phyloP scores from a whole-genome alignment of 495 filamentous ascomycete species.

The Talaromyces thailandensis region DNA sequence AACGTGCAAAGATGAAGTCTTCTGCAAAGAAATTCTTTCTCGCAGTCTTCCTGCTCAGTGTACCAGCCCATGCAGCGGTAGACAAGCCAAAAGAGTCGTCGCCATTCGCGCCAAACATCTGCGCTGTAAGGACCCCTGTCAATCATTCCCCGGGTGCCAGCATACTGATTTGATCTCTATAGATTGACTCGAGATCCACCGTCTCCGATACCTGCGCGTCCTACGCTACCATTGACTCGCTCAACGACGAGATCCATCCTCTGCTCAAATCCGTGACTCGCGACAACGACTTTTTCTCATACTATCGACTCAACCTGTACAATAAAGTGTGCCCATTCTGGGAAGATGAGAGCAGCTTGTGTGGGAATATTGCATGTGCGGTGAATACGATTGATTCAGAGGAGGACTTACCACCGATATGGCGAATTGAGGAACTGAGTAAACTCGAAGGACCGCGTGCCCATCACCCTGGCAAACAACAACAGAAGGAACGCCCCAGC shows the following conservation, averaged over 20 bases:
- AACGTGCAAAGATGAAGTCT: slow-evolving; percentile 46
- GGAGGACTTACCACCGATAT: slow-evolving; percentile 82
- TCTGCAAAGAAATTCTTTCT: slow-evolving; percentile 64
- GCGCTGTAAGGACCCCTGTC: slow-evolving; percentile 47
- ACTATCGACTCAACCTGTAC: slow-evolving; percentile 95
- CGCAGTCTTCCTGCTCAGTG: slow-evolving; percentile 65
- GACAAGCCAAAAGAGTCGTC: slow-evolving; percentile 29
- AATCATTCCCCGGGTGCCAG: slow-evolving; percentile 5
- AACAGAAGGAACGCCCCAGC: slow-evolving; percentile 57
- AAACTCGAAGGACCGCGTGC: slow-evolving; percentile 90
- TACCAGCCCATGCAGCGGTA: slow-evolving; percentile 32
- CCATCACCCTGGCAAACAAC: slow-evolving; percentile 67
- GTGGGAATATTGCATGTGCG: slow-evolving; percentile 93
- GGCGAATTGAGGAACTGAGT: slow-evolving; percentile 85
- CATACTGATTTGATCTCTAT: slow-evolving; percentile 6
- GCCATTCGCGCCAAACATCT: slow-evolving; percentile 42
- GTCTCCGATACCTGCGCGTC: slow-evolving; percentile 89
- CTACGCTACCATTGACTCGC: slow-evolving; percentile 74
- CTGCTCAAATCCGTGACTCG: slow-evolving; percentile 71
- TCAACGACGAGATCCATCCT: slow-evolving; percentile 74
- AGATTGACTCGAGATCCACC: slow-evolving; percentile 55
- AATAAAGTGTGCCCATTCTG: slow-evolving; percentile 94
- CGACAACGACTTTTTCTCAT: slow-evolving; percentile 92
- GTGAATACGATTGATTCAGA: slow-evolving; percentile 96
- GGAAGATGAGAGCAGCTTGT: slow-evolving; percentile 88